A percentile compares a stretch with the other conserved stretches of the same genome.
These are phyloP conservation scores for Carex pumila DNA, from an alignment of 176 grass and related monocot species.

Conservation along the genomic window DNA sequence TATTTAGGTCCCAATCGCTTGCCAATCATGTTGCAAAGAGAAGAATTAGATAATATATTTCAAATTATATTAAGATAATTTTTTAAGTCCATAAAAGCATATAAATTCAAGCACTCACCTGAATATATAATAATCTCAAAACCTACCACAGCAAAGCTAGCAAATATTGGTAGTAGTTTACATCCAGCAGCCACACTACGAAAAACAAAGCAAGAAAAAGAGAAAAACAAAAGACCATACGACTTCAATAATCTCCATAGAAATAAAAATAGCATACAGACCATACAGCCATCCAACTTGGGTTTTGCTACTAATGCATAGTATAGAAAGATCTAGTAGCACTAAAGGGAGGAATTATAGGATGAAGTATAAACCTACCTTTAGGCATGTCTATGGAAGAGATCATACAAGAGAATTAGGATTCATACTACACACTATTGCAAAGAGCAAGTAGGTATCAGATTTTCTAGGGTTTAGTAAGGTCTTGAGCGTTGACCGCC, in stretches of 20 bases:
- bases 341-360: constrained; percentile 25
- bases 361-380: constrained; percentile 29
- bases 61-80: neutral
- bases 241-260: constrained; percentile 14
- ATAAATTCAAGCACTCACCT: constrained; percentile 26
- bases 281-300: constrained; percentile 1
- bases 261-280: constrained; percentile 16
- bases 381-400: constrained; percentile 14
- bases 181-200: constrained; percentile 21
- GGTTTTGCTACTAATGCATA: neutral
- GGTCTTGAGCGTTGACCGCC: constrained; percentile 78
- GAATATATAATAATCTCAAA: constrained; percentile 27
- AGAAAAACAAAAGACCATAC: constrained; percentile 13
- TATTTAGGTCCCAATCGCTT: constrained; percentile 9
- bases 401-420: constrained; percentile 62
- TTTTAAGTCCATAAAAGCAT: constrained; percentile 6
- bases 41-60: neutral
- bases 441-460: constrained; percentile 44
- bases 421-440: constrained; percentile 70
- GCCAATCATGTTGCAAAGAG: constrained; percentile 22
- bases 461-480: constrained; percentile 52
- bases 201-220: constrained; percentile 22
- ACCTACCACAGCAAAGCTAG: constrained; percentile 31
- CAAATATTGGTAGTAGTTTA: constrained; percentile 17
- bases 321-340: neutral